Evolutionary conservation across 306 rosid genomes (phyloP).

Genomic region (Astragalus glycyphyllos): DNA sequence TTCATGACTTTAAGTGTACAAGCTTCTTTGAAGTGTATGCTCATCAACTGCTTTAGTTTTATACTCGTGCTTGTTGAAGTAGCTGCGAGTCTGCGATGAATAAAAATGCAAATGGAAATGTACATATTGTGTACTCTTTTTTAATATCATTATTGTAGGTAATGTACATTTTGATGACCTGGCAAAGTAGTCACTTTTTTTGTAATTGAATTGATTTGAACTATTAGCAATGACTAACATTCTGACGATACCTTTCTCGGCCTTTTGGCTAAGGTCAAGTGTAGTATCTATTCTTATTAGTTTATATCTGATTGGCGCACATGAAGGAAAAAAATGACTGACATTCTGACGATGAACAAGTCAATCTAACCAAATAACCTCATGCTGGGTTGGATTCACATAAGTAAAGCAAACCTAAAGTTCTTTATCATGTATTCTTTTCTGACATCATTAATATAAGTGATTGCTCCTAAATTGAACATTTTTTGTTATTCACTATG

Average conservation of each 20-base stretch:
- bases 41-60: constrained; percentile 24
- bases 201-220: background rate
- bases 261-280: no score
- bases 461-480: background rate
- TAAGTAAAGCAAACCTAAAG: constrained; percentile 17
- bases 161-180: constrained; percentile 3
- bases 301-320: no score
- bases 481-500: background rate
- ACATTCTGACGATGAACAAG: background rate
- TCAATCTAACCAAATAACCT: constrained; percentile 5
- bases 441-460: background rate
- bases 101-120: background rate
- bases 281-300: no score
- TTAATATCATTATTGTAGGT: constrained; percentile 3
- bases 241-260: no score
- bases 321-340: no score
- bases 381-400: background rate
- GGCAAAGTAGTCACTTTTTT: constrained; percentile 4
- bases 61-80: constrained; percentile 30
- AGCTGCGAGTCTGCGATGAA: constrained; percentile 2
- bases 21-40: constrained; percentile 3
- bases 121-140: background rate
- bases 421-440: background rate
- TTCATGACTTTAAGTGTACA: constrained; percentile 24
- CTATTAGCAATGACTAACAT: background rate